Conservation (phyloP, 2,329 filamentous ascomycete species). For the Alternaria sp. region DNA sequence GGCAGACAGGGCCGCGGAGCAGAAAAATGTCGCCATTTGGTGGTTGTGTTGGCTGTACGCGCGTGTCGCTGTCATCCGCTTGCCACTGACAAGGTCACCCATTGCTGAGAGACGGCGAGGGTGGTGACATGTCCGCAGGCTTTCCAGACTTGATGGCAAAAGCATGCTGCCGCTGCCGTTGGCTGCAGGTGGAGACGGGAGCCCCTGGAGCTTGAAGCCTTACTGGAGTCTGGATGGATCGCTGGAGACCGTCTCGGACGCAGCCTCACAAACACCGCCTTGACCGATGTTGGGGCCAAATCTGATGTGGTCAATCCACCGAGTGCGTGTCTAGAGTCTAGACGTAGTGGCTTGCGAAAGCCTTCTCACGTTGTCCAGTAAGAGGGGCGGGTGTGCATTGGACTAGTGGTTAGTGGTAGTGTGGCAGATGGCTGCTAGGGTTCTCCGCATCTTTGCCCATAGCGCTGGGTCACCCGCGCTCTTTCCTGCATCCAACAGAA, state of each 20-base stretch:
- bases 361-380: slow-evolving; percentile 26
- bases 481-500: slow-evolving; percentile 20
- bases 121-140: slow-evolving; percentile 6
- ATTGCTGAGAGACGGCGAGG: no score
- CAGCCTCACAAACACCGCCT: slow-evolving; percentile 13
- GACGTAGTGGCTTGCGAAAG: slow-evolving; percentile 22
- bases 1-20: slow-evolving; percentile 2
- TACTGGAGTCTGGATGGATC: slow-evolving; percentile 1
- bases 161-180: slow-evolving; percentile 1
- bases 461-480: slow-evolving; percentile 43
- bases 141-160: neutral
- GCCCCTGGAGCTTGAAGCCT: slow-evolving; percentile 19
- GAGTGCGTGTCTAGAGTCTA: slow-evolving; percentile 22
- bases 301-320: slow-evolving; percentile 8
- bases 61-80: slow-evolving; percentile 14
- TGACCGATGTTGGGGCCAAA: slow-evolving; percentile 6
- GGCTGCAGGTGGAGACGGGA: slow-evolving; percentile 6
- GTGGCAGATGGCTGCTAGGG: slow-evolving; percentile 35
- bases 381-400: slow-evolving; percentile 1
- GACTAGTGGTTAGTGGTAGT: slow-evolving; percentile 22
- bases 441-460: slow-evolving; percentile 46
- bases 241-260: slow-evolving; percentile 24
- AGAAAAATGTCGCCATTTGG: slow-evolving; percentile 12
- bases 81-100: neutral
- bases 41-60: slow-evolving; percentile 2